Evolutionary conservation across 352 stramenopile species (phyloP).

Genomic region (Peronospora farinosa): DNA sequence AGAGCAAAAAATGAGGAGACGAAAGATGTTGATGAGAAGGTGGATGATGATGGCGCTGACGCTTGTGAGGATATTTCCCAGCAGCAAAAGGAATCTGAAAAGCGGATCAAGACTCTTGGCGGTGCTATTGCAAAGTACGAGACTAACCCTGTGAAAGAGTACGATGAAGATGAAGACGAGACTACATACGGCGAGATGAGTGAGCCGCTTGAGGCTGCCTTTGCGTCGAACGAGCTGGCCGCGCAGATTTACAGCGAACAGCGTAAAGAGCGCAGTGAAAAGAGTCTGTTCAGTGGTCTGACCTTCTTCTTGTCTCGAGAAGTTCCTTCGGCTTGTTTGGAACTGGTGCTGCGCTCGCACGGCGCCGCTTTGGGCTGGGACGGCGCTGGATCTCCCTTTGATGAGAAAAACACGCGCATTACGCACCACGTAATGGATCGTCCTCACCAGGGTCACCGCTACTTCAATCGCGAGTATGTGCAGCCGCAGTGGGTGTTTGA

Average conservation of each 20-base stretch:
- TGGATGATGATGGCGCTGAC: conserved; percentile 31
- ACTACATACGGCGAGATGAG: conserved; percentile 79
- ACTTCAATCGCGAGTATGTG: conserved; percentile 93
- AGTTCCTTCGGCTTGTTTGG: conserved; percentile 90
- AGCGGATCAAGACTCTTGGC: conserved; percentile 69
- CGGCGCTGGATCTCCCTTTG: conserved; percentile 87
- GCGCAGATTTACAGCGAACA: conserved; percentile 71
- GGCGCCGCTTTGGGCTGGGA: conserved; percentile 95
- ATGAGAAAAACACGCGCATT: conserved; percentile 87
- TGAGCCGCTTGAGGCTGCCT: conserved; percentile 88
- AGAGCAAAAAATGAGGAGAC: conserved; percentile 33
- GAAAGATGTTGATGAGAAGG: conserved; percentile 25
- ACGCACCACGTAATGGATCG: conserved; percentile 97
- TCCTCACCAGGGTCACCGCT: conserved; percentile 83
- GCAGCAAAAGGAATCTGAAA: conserved; percentile 87
- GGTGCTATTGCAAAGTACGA: conserved; percentile 35
- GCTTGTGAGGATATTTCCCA: conserved; percentile 36
- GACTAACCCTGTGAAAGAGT: conserved; percentile 49
- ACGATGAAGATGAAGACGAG: conserved; percentile 64
- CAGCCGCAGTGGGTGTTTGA: conserved; percentile 99
- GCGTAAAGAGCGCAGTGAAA: conserved; percentile 70
- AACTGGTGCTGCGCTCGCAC: conserved; percentile 94
- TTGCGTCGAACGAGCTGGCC: conserved; percentile 75
- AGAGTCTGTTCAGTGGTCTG: conserved; percentile 76
- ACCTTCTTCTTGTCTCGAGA: conserved; percentile 93